A percentile compares a stretch with the other conserved stretches of the same genome.
These are phyloP conservation scores for Tephrocybe sp. DNA, from an alignment of 768 basidiomycete genomes.

Conservation along the genomic window DNA sequence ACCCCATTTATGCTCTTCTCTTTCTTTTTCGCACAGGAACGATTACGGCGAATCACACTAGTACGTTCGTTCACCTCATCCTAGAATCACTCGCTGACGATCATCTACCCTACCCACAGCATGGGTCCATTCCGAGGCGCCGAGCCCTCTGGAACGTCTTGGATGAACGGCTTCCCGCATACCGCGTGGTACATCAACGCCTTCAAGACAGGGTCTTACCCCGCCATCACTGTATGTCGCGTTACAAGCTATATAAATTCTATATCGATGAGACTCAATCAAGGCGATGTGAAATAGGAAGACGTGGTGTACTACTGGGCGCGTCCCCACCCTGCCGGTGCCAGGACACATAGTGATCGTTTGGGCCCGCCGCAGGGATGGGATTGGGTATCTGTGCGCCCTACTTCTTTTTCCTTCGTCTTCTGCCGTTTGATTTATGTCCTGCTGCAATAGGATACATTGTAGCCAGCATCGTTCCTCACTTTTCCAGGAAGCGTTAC, in stretches of 20 bases:
- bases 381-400: constrained; percentile 50
- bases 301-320: constrained; percentile 59
- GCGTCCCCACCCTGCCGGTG: constrained; percentile 60
- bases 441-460: constrained; percentile 42
- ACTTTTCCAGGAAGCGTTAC: constrained; percentile 52
- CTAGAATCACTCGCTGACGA: background rate
- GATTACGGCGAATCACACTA: constrained; percentile 81
- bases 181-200: constrained; percentile 62
- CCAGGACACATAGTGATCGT: constrained; percentile 40
- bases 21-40: constrained; percentile 42
- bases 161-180: constrained; percentile 43
- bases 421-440: background rate
- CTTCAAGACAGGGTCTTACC: constrained; percentile 67
- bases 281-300: constrained; percentile 26
- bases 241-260: too few relatives aligned
- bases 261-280: too few relatives aligned
- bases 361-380: constrained; percentile 49
- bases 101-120: constrained; percentile 23
- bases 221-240: constrained; percentile 50
- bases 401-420: constrained; percentile 7
- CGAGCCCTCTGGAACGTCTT: constrained; percentile 44
- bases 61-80: constrained; percentile 25
- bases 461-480: constrained; percentile 68
- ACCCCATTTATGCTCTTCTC: background rate
- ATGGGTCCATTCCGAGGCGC: constrained; percentile 58